These are phyloP conservation scores for Alternaria sp. DNA, from an alignment of 2,329 filamentous ascomycete species.

Conservation along the genomic window DNA sequence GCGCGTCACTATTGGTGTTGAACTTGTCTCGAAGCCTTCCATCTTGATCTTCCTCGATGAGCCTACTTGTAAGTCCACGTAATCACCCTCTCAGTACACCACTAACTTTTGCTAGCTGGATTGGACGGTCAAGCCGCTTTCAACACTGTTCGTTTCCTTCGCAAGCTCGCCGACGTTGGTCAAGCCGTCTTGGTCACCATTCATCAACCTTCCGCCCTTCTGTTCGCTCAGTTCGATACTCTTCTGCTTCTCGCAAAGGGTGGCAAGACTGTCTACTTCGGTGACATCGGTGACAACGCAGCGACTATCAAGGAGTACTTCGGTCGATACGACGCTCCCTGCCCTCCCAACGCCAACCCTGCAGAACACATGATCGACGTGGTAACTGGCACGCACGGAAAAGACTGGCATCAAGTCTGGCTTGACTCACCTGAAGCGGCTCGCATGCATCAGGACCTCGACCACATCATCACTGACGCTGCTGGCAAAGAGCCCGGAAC, in stretches of 20 bases:
- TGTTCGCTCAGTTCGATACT: constrained; percentile 85
- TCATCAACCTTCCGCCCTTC: constrained; percentile 80
- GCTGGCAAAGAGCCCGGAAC: constrained; percentile 49
- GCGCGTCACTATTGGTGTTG: constrained; percentile 66
- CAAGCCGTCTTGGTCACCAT: constrained; percentile 88
- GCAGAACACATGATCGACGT: constrained; percentile 84
- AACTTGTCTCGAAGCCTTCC: constrained; percentile 68
- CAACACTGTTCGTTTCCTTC: constrained; percentile 76
- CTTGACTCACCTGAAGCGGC: constrained; percentile 44
- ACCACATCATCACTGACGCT: constrained; percentile 49
- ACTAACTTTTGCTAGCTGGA: constrained; percentile 53
- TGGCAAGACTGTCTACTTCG: constrained; percentile 83
- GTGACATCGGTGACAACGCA: constrained; percentile 77
- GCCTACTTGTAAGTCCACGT: constrained; percentile 64
- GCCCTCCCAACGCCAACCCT: constrained; percentile 58
- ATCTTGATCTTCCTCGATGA: constrained; percentile 76
- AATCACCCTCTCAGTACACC: background rate
- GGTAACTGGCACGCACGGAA: constrained; percentile 56
- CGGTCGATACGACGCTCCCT: constrained; percentile 61
- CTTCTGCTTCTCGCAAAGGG: constrained; percentile 77
- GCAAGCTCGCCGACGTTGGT: constrained; percentile 75
- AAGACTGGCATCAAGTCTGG: constrained; percentile 53
- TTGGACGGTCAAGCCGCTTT: constrained; percentile 74
- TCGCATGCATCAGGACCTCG: constrained; percentile 48
- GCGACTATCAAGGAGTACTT: constrained; percentile 66